Base-by-base conservation (phyloP, 1,284 basidiomycete species). In the Schizophyllum amplum region DNA sequence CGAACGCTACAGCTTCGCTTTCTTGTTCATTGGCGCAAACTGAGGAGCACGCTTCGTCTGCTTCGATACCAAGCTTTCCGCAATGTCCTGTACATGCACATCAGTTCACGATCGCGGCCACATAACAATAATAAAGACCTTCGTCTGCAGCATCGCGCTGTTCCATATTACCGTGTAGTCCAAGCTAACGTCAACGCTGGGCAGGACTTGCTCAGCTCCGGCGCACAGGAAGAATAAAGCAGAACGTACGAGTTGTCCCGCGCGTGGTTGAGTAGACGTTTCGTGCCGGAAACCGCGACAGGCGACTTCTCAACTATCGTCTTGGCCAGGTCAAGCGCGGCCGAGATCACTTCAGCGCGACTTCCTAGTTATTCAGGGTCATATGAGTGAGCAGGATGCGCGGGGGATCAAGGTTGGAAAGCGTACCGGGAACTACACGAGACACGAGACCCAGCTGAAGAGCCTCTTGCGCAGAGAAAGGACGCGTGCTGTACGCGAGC, bases 81-180 rank as follows among this genome's bases (percentile, higher is more conserved):
- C 53, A 49, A 74, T 71, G 60, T 75, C 72, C 72, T 75, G 47
- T 6, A n/a, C n/a, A n/a, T n/a, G n/a, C n/a, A n/a, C n/a, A n/a
- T n/a, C n/a, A n/a, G n/a, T n/a, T n/a, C 6, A 33, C 13, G 27
- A 6, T 13, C 6, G 27, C 27, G 27, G 27, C 13, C 27, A 33
- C 6, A 49, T 6, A 49, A n/a, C 5, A 5, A 49, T 20, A 5
- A 5, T 49, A 49, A 5, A n/a, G 7, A 89, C 90, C 60, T 77
- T 71, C 1, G 88, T 86, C 70, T 92, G 85, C 2, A 93, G 68
- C 69, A 85, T 80, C 24, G 76, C 76, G 26, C 78, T 72, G 68
- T 93, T 94, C 90, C 92, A 93, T 0, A 80, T 78, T 0, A 83
- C 83, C 0, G 87, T 90, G 65, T 93, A 95, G 21, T 81, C 78